A percentile compares a stretch with the other conserved stretches of the same genome.
phyloP scores from a whole-genome alignment of 306 rosid genomes.

The Abrus pulchellus region DNA sequence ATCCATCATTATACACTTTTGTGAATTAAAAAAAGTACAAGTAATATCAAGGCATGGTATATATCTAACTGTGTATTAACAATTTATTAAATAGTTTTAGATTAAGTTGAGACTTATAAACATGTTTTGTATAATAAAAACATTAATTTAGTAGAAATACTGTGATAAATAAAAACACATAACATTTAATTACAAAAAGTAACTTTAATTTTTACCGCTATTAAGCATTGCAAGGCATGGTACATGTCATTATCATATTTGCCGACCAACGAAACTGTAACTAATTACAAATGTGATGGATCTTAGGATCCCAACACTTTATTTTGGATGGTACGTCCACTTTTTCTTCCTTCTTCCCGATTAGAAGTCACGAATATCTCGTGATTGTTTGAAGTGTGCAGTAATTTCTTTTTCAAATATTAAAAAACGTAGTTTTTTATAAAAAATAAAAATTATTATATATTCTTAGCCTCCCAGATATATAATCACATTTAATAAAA shows the following conservation, averaged over 20 bases:
- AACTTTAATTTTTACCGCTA: too few relatives aligned
- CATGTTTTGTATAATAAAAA: too few relatives aligned
- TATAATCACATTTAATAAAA: neutral
- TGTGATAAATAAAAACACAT: too few relatives aligned
- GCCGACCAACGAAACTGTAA: neutral
- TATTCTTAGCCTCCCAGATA: neutral
- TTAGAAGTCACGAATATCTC: neutral
- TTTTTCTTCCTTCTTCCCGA: neutral
- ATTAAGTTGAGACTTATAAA: too few relatives aligned
- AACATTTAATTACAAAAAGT: too few relatives aligned
- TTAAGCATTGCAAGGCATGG: neutral
- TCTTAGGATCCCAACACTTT: constrained; percentile 13
- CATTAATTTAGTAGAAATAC: too few relatives aligned
- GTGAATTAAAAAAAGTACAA: too few relatives aligned
- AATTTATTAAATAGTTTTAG: too few relatives aligned
- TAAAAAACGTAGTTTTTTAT: too few relatives aligned
- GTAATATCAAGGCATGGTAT: too few relatives aligned
- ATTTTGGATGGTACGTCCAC: constrained; percentile 1
- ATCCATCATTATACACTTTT: too few relatives aligned
- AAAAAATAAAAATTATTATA: neutral
- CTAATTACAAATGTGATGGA: neutral
- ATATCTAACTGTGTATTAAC: too few relatives aligned
- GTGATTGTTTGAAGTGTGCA: neutral
- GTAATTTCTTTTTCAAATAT: neutral
- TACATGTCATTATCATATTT: neutral